Evolutionary conservation across 2,329 filamentous ascomycete genomes (phyloP).

Genomic region (Eutypella sp.): DNA sequence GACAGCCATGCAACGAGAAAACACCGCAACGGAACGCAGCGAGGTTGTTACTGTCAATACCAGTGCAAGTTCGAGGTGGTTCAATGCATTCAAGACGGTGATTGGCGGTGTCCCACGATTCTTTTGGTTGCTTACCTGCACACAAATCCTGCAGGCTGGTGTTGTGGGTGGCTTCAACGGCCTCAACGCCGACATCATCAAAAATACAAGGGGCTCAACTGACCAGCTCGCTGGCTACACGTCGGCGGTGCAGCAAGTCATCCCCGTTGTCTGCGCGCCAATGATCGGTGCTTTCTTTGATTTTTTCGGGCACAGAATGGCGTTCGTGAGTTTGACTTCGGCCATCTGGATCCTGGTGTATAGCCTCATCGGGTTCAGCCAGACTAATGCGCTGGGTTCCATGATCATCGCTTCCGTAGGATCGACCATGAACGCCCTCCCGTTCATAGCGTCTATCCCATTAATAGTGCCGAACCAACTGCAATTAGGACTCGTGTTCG

Average conservation of each 20-base stretch:
- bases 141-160: constrained; percentile 20
- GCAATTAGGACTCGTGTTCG: constrained; percentile 20
- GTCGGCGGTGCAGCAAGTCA: constrained; percentile 21
- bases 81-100: constrained; percentile 2
- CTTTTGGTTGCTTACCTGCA: constrained; percentile 19
- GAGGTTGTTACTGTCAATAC: background rate
- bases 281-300: constrained; percentile 19
- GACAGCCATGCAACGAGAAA: background rate
- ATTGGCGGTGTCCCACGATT: constrained; percentile 15
- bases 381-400: constrained; percentile 16
- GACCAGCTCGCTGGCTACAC: constrained; percentile 23
- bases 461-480: constrained; percentile 17
- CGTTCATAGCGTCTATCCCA: constrained; percentile 21
- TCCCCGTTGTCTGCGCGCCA: constrained; percentile 20
- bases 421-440: constrained; percentile 21
- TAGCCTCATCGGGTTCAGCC: constrained; percentile 19
- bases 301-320: constrained; percentile 18
- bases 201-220: constrained; percentile 17
- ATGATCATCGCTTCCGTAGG: constrained; percentile 23
- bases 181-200: constrained; percentile 18
- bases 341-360: constrained; percentile 20
- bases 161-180: constrained; percentile 14
- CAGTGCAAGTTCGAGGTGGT: background rate
- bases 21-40: background rate
- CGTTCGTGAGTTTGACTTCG: constrained; percentile 21